Conservation (phyloP, 2,329 filamentous ascomycete genomes). For the Mariannaea sp. region DNA sequence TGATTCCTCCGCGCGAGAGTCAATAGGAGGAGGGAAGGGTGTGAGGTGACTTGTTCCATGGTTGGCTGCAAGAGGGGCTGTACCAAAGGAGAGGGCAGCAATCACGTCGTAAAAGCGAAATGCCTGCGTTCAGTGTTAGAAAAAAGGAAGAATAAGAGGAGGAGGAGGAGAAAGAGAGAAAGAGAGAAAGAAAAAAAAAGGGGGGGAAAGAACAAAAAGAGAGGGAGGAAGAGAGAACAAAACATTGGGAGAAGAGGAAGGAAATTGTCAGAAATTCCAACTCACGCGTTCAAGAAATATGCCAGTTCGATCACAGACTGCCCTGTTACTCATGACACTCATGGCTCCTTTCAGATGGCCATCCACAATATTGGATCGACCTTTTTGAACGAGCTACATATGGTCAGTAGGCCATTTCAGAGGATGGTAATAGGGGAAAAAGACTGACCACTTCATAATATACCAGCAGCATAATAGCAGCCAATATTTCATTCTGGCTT, state of each 20-base stretch:
- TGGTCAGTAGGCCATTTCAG: conserved; percentile 16
- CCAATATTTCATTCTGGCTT: conserved; percentile 62
- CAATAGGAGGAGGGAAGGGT: conserved; percentile 53
- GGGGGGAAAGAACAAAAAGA: too few species aligned
- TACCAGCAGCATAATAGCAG: conserved; percentile 64
- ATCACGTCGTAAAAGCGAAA: conserved; percentile 71
- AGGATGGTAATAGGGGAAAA: not conserved
- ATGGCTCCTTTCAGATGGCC: conserved; percentile 66
- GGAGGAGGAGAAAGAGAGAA: too few species aligned
- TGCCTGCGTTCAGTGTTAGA: conserved; percentile 48
- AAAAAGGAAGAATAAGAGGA: not conserved
- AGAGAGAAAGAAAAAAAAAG: too few species aligned
- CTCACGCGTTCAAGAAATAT: conserved; percentile 63
- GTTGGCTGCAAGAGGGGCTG: conserved; percentile 58
- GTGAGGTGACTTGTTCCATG: conserved; percentile 53
- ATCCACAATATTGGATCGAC: conserved; percentile 63
- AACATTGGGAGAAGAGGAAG: not conserved
- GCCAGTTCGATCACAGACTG: conserved; percentile 55
- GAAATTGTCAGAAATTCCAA: too few species aligned
- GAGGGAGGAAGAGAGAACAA: too few species aligned
- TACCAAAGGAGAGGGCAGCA: conserved; percentile 64
- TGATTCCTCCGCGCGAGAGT: conserved; percentile 50
- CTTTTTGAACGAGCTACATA: conserved; percentile 62
- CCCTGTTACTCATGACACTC: conserved; percentile 59
- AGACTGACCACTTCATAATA: conserved; percentile 66